Evolutionary conservation across 345 rosid genomes (phyloP), one percentile per base, ranked within the genome.

Genomic region (Raphanus raphanistrum): DNA sequence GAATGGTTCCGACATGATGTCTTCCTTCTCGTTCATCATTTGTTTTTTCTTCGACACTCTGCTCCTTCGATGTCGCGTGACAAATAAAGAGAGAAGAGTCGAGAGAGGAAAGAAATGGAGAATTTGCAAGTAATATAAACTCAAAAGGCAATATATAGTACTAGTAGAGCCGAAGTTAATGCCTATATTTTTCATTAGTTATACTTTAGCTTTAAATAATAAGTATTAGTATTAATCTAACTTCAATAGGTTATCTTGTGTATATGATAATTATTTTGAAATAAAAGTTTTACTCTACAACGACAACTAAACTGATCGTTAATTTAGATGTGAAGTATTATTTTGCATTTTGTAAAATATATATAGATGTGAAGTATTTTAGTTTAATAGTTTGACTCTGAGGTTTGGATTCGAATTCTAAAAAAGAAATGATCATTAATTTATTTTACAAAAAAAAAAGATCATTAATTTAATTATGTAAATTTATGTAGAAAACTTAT

Each of bases 1-100:
- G 5, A 84, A 76, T 33, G 87, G 85, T 26, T 61, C 79, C 57
- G 67, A 60, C 73, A 80, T 66, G 45, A 69, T 58, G 16, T 63
- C n/a, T 26, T 50, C 36, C 1, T 66, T 65, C 8, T 57, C 55
- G 21, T 69, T 41, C 79, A 76, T 79, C 13, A 21, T 70, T 10
- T 76, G 43, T 69, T 58, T 52, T 55, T n/a, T 62, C 65, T 27
- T 65, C 28, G 60, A 41, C 61, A 28, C 64, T 35, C 41, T 77
- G 21, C 28, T 71, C 67, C 31, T 63, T 57, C 57, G 45, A 60
- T 59, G 63, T 66, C 35, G 60, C 5, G 66, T 71, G 45, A 63
- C 43, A 48, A 35, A 63, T 11, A 52, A 36, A 71, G 62, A 71
- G 59, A 57, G 21, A 45, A 69, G 66, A 54, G 36, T 4, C 36